A percentile compares a stretch with the other conserved stretches of the same genome.
phyloP scores from a whole-genome alignment of 371 early-diverging fungal genomes.

The Lichtheimia corymbifera region DNA sequence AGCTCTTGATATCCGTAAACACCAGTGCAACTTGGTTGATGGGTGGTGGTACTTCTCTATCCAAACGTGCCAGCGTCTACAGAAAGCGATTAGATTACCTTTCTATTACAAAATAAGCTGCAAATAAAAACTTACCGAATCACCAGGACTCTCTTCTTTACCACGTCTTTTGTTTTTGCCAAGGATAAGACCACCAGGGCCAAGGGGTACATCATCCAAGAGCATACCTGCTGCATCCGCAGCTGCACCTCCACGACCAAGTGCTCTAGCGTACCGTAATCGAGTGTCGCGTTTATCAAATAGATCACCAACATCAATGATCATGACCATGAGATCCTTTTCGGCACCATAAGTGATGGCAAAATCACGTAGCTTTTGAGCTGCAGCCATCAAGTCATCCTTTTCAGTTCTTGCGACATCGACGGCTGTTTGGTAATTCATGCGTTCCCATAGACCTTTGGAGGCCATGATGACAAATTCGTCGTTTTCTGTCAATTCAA shows the following conservation, averaged over 20 bases:
- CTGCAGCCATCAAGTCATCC: conserved; percentile 76
- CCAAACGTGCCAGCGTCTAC: conserved; percentile 64
- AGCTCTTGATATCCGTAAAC: conserved; percentile 95
- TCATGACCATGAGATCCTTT: conserved; percentile 81
- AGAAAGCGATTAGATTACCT: background rate
- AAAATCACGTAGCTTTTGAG: conserved; percentile 82
- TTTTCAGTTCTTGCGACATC: conserved; percentile 80
- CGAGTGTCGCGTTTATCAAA: conserved; percentile 56
- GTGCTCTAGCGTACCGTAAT: conserved; percentile 24
- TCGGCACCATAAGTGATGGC: conserved; percentile 83
- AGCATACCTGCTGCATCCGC: conserved; percentile 21
- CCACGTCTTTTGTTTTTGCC: conserved; percentile 45
- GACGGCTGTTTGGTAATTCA: conserved; percentile 80
- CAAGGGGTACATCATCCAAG: conserved; percentile 25
- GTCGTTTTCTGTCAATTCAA: conserved; percentile 78
- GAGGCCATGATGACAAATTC: conserved; percentile 91
- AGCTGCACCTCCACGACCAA: conserved; percentile 19
- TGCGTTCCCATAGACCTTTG: conserved; percentile 79
- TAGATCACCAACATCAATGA: conserved; percentile 77
- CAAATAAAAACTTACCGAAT: conserved; percentile 43
- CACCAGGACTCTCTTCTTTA: conserved; percentile 55
- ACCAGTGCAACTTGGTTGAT: conserved; percentile 85
- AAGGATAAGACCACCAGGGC: conserved; percentile 23
- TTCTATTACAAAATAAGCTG: background rate
- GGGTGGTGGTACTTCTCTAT: conserved; percentile 83